Conservation (phyloP, 208 protist genomes). For the Novymonas esmeraldas region DNA sequence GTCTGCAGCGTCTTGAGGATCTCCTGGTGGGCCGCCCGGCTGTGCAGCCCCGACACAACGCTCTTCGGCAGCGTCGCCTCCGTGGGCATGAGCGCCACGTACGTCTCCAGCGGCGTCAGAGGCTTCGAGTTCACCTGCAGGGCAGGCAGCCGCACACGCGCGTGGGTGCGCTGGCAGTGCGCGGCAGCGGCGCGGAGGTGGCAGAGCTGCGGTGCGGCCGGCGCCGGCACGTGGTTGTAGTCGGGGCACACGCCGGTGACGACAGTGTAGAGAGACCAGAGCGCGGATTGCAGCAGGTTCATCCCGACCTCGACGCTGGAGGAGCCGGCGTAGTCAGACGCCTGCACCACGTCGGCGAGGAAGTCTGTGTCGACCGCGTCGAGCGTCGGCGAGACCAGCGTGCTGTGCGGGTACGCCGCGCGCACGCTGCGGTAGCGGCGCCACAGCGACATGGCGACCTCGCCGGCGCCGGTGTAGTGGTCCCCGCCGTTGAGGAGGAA, state of each 20-base stretch:
- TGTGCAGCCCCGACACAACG: conserved; percentile 45
- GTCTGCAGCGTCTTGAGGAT: conserved; percentile 48
- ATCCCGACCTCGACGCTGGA: conserved; percentile 45
- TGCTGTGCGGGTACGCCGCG: conserved; percentile 47
- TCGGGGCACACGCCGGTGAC: conserved; percentile 64
- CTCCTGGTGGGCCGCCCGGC: conserved; percentile 39
- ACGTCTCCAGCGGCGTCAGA: conserved; percentile 80
- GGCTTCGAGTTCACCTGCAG: conserved; percentile 32
- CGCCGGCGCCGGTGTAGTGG: conserved; percentile 81
- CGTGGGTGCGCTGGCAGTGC: conserved; percentile 38
- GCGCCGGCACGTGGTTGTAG: conserved; percentile 53
- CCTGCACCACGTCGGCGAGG: conserved; percentile 69
- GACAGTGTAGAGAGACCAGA: conserved; percentile 74
- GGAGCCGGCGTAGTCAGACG: conserved; percentile 59
- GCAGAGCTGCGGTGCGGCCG: conserved; percentile 50
- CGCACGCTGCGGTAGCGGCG: conserved; percentile 75
- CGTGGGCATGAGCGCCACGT: conserved; percentile 84
- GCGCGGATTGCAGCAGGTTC: conserved; percentile 59
- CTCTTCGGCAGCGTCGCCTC: conserved; percentile 62
- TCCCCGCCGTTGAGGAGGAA: conserved; percentile 90
- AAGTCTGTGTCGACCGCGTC: conserved; percentile 61
- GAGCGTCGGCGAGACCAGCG: conserved; percentile 56
- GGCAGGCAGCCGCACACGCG: conserved; percentile 12
- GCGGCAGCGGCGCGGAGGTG: conserved; percentile 68
- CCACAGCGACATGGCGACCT: conserved; percentile 81